Base-by-base conservation (phyloP, 495 filamentous ascomycete genomes). In the Tuber calosporum region DNA sequence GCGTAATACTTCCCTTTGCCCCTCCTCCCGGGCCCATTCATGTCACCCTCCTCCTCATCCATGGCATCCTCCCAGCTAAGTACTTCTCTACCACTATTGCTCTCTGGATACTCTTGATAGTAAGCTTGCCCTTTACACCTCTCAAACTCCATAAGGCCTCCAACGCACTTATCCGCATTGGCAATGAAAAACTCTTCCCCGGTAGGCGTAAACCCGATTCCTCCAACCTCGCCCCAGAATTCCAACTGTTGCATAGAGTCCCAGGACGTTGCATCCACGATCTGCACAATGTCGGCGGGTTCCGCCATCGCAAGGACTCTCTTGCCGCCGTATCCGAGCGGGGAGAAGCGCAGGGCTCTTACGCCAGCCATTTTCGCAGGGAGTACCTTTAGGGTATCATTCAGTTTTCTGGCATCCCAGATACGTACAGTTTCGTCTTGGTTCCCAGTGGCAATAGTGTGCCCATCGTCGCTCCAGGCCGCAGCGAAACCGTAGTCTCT, bases 401-500 rank as follows among this genome's bases (percentile, higher is more conserved):
- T 69, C 39, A 88, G 86, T 19, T 82, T 83, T 36, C 94, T 88
- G 4, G 91, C 90, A 80, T 98, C 94, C 88, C 90, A 97, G 76
- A 98, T 90, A 70, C 90, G 89, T 76, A 94, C 87, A 22, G 87
- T 88, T 82, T 87, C 90, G 85, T 98, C 94, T 82, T 98, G 94
- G 75, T 93, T 94, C 68, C 91, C 93, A 5, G 94, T 97, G 17
- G 94, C 94, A 71, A 97, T 89, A 68, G 91, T 92, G 81, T 89
- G 89, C 72, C 94, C 93, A 82, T 97, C 92, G 34, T 92, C 90
- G 7, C 93, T 89, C 94, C 94, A 98, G 76, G 90, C 93, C 77
- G 91, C 94, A 4, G 94, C 92, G 75, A 97, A 97, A 68, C 90
- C 93, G 77, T 86, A 94, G 81, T 97, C 93, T 36, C 85, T 86